Evolutionary conservation across 495 filamentous ascomycete genomes (phyloP).

Genomic region (Thozetella sp.): DNA sequence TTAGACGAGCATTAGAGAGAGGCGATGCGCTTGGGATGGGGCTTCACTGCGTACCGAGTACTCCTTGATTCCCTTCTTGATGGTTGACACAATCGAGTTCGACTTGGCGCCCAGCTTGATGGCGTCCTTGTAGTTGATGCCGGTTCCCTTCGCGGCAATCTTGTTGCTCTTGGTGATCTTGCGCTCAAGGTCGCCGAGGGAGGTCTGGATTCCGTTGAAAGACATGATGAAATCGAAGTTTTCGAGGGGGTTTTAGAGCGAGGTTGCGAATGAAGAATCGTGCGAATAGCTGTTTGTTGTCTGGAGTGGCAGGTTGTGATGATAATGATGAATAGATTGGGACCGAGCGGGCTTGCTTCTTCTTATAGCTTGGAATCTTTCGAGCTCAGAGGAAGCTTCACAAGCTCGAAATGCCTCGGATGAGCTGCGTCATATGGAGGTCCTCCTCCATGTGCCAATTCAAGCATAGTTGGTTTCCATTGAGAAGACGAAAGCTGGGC

Average conservation of each 20-base stretch:
- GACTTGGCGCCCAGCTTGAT: conserved; percentile 1
- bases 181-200: background rate
- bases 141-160: conserved; percentile 1
- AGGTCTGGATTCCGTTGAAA: background rate
- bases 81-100: background rate
- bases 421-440: background rate
- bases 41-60: conserved; percentile 1
- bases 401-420: background rate
- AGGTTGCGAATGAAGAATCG: too few relatives aligned
- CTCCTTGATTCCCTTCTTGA: conserved; percentile 3
- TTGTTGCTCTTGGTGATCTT: conserved; percentile 1
- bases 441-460: background rate
- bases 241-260: too few relatives aligned
- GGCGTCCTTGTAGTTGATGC: conserved; percentile 3
- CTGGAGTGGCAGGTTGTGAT: background rate
- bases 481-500: too few relatives aligned
- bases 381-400: background rate
- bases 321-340: background rate
- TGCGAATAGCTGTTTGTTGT: too few relatives aligned
- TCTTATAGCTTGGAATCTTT: too few relatives aligned
- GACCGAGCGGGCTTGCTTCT: too few relatives aligned
- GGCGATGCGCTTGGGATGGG: too few relatives aligned
- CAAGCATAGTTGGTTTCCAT: background rate
- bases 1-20: background rate
- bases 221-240: background rate